Base-by-base conservation (phyloP, 1,284 basidiomycete genomes). In the Ustilago cynodontis region DNA sequence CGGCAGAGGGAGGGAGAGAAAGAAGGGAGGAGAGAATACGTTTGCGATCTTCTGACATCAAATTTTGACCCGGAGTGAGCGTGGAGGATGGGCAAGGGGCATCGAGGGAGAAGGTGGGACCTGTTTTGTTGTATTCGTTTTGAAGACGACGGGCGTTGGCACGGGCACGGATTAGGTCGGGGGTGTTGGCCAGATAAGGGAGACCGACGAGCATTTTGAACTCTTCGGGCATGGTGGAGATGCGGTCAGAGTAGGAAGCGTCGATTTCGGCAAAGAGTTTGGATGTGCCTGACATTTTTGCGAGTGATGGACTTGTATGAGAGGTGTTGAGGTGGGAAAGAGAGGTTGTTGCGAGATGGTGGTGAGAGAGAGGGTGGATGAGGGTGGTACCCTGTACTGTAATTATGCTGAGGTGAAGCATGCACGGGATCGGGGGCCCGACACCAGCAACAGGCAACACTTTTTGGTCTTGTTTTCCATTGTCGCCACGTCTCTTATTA, bases 151-250 rank as follows among this genome's bases (percentile, higher is more conserved):
- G 59, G 14, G 75, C 72, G 61, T 65, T 69, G 52, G 68, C 65
- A 3, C 75, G 65, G 0, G 65, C 62, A 1, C 65, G 66, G 37
- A 74, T 71, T 31, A 77, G 71, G 10, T 69, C 47, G 26, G 64
- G 57, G 11, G 66, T 68, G 59, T 73, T 72, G 59, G 75, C 75
- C 6, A 73, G 59, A 50, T 77, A 77, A 13, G 75, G 66, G 1
- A 77, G 59, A 1, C 75, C 75, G 7, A 77, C 67, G 22, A 77
- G 71, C 69, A 74, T 73, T 60, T 77, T 77, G 22, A 26, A 26
- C 47, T 76, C 73, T 14, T 76, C 65, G 39, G 41, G 29, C 73
- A 76, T 76, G 20, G 53, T 37, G 3, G 8, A 3, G 29, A 65
- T 20, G 35, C 50, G 22, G 20, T 58, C 57, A 54, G 49, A 68